Evolutionary conservation across 495 filamentous ascomycete genomes (phyloP).

Genomic region (Aspergillus avenaceus): DNA sequence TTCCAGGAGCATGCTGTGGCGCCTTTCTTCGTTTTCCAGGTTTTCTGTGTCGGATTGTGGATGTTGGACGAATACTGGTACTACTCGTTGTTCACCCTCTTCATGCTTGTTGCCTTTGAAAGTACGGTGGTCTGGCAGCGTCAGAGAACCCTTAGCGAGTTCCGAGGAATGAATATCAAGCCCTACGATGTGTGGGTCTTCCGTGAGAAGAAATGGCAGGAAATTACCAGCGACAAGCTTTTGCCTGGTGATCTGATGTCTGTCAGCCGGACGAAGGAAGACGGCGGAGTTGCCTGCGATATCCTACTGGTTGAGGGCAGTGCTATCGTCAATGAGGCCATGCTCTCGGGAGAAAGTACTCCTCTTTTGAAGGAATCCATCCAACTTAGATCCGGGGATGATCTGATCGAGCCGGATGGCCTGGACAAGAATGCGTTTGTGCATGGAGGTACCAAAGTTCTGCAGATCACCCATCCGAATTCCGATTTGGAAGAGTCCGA

Average conservation of each 20-base stretch:
- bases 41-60: constrained; percentile 98
- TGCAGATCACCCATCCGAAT: constrained; percentile 83
- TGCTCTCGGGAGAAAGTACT: constrained; percentile 97
- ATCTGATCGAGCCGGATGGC: constrained; percentile 81
- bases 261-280: constrained; percentile 92
- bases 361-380: constrained; percentile 95
- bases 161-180: constrained; percentile 99
- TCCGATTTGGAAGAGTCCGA: constrained; percentile 66
- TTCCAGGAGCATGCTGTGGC: constrained; percentile 98
- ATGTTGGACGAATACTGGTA: constrained; percentile 99
- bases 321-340: constrained; percentile 98
- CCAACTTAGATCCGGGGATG: constrained; percentile 82
- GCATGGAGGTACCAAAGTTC: constrained; percentile 94
- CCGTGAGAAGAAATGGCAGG: constrained; percentile 77
- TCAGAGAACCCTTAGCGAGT: constrained; percentile 93
- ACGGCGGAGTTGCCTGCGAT: constrained; percentile 94
- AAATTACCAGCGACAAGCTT: constrained; percentile 89
- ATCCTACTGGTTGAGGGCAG: constrained; percentile 93
- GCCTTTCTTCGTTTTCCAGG: constrained; percentile 98
- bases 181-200: constrained; percentile 92
- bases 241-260: constrained; percentile 96
- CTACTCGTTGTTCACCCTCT: constrained; percentile 96
- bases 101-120: constrained; percentile 97
- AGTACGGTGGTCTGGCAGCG: constrained; percentile 99
- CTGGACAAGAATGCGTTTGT: constrained; percentile 96